phyloP scores from a whole-genome alignment of 2,329 filamentous ascomycete species.

The Aspergillus phoenicis region DNA sequence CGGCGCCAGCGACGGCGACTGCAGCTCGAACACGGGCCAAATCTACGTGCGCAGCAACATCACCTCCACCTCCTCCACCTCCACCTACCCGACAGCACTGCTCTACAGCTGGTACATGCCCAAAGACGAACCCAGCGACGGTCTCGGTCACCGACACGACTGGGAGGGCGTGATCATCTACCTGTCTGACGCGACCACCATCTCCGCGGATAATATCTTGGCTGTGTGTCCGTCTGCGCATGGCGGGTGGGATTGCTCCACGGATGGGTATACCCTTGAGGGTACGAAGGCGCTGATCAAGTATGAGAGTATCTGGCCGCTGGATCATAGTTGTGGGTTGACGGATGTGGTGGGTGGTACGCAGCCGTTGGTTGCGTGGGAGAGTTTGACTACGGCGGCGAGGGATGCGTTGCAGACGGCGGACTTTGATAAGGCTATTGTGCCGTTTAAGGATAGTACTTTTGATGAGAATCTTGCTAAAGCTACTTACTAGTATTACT shows the following conservation, averaged over 20 bases:
- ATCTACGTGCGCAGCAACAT: conserved; percentile 50
- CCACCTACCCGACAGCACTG: conserved; percentile 43
- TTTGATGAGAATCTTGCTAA: conserved; percentile 49
- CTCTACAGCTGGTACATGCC: conserved; percentile 59
- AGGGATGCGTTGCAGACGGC: conserved; percentile 48
- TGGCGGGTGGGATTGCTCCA: conserved; percentile 51
- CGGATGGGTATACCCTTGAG: conserved; percentile 42
- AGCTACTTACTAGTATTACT: conserved; percentile 34
- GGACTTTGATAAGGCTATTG: conserved; percentile 51
- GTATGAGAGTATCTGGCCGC: conserved; percentile 53
- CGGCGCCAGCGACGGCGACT: conserved; percentile 44
- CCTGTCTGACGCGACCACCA: conserved; percentile 44
- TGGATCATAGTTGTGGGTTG: conserved; percentile 51
- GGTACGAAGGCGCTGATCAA: conserved; percentile 51
- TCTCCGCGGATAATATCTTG: conserved; percentile 44
- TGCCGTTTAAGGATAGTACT: conserved; percentile 53
- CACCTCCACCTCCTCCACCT: background rate
- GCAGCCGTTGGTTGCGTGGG: conserved; percentile 54
- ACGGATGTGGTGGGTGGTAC: conserved; percentile 46
- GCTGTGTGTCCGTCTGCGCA: conserved; percentile 58
- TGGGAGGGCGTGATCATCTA: conserved; percentile 60
- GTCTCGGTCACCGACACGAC: conserved; percentile 57
- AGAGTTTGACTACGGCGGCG: conserved; percentile 50
- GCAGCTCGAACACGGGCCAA: conserved; percentile 52
- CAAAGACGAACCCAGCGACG: conserved; percentile 50